A percentile compares a stretch with the other conserved stretches of the same genome.
Conservation (phyloP, 2,329 filamentous ascomycete genomes). For the Neurospora crassa region DNA sequence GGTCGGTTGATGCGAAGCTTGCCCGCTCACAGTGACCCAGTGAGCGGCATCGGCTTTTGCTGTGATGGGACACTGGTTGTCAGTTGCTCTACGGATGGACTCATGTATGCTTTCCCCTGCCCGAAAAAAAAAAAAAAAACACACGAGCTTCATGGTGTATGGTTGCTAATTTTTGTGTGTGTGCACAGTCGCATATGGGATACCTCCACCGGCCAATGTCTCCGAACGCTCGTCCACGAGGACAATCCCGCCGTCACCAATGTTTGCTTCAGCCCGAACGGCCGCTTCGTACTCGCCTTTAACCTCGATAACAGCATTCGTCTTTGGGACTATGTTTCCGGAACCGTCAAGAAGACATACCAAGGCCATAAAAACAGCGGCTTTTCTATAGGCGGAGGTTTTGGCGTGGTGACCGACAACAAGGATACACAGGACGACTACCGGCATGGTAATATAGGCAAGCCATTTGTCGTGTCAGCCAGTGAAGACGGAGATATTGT, state of each 20-base stretch:
- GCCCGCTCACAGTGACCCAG: constrained; percentile 90
- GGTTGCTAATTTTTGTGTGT: constrained; percentile 6
- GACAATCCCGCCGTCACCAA: constrained; percentile 85
- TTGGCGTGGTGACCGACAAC: constrained; percentile 45
- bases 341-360: constrained; percentile 91
- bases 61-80: constrained; percentile 85
- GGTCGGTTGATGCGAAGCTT: constrained; percentile 81
- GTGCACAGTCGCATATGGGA: constrained; percentile 75
- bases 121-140: not conserved
- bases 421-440: constrained; percentile 15
- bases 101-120: constrained; percentile 51
- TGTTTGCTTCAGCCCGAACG: constrained; percentile 90
- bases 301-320: constrained; percentile 85
- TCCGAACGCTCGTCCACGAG: constrained; percentile 91
- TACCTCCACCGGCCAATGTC: constrained; percentile 85
- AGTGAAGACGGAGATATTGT: constrained; percentile 81
- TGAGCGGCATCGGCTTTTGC: constrained; percentile 88
- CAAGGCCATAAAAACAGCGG: constrained; percentile 80
- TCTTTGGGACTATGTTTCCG: constrained; percentile 90
- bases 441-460: constrained; percentile 25
- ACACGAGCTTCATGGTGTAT: not conserved
- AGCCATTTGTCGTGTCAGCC: constrained; percentile 63
- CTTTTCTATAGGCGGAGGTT: constrained; percentile 77
- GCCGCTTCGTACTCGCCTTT: constrained; percentile 83
- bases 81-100: constrained; percentile 82